Evolutionary conservation across 345 rosid species (phyloP), one percentile per base, ranked within the genome.

Genomic region (Sonneratia caseolaris): DNA sequence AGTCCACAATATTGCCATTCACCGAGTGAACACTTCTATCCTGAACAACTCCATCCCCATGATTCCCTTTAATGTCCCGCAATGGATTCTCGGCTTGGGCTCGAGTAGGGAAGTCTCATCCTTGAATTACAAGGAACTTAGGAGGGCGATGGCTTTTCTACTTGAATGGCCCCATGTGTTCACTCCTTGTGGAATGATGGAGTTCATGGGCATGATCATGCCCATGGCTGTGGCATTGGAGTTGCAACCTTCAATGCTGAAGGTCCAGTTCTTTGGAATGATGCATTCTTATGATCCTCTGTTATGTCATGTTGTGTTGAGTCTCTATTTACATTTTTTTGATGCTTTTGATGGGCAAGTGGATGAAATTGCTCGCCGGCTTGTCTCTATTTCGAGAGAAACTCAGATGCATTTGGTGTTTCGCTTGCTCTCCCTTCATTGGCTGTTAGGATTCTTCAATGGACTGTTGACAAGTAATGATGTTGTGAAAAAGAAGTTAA

Each of bases 241-340:
- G 73, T 85, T 95, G 82, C 97, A 89, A 81, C 84, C 91, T 0
- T 95, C 99, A 11, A 89, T 92, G 96, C 70, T 95, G 83, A 95
- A 85, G 81, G 96, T 95, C 64, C 97, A 95, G 83, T 90, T 95
- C 76, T 86, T 87, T 64, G 88, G 93, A 71, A 84, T 92, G 96
- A 84, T 95, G 72, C 87, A 86, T 85, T 89, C 96, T 0, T 90
- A 84, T 81, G 85, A 92, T 86, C 97, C 96, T 3, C 51, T 90
- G 77, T 75, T 89, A 37, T 86, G 90, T 76, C 99, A 90, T 84
- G 81, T 80, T 73, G 91, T 90, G 70, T 78, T 95, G 72, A 76
- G 79, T 68, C 79, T 95, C 89, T 89, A 85, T 79, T 76, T 80
- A 55, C 81, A 75, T 61, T 90, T 87, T 73, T 56, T 80, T 27